phyloP scores from a whole-genome alignment of 164 flowering plant species.

The Echeveria elegans region DNA sequence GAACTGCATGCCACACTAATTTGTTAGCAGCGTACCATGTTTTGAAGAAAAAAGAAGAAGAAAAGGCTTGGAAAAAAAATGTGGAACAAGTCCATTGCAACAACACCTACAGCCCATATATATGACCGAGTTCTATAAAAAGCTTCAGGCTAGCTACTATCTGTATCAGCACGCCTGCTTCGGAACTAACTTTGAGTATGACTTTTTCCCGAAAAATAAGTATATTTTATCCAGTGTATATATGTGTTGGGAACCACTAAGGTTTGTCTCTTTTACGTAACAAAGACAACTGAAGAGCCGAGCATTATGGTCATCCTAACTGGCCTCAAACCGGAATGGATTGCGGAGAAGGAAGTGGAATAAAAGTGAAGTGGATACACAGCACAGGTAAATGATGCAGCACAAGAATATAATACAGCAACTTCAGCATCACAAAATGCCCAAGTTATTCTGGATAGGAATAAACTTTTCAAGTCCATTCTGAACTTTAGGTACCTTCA shows the following conservation, averaged over 20 bases:
- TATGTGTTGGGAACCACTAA: not conserved
- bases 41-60: not conserved
- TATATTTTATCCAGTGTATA: not conserved
- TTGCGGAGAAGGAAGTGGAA: not conserved
- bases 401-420: not conserved
- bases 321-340: not conserved
- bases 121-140: not conserved
- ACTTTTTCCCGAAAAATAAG: slow-evolving; percentile 1
- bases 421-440: not conserved
- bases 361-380: not conserved
- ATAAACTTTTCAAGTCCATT: not conserved
- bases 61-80: not conserved
- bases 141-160: not conserved
- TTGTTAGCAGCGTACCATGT: not conserved
- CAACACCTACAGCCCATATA: not conserved
- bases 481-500: not conserved
- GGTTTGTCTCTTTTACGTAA: not conserved
- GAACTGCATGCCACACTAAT: not conserved
- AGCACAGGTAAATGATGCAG: not conserved
- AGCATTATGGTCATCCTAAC: not conserved
- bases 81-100: not conserved
- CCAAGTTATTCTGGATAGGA: not conserved
- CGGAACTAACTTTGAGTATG: not conserved
- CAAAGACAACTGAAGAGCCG: not conserved
- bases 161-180: not conserved